Evolutionary conservation across 352 stramenopile species (phyloP).

Genomic region (Thraustochytrium striatum): DNA sequence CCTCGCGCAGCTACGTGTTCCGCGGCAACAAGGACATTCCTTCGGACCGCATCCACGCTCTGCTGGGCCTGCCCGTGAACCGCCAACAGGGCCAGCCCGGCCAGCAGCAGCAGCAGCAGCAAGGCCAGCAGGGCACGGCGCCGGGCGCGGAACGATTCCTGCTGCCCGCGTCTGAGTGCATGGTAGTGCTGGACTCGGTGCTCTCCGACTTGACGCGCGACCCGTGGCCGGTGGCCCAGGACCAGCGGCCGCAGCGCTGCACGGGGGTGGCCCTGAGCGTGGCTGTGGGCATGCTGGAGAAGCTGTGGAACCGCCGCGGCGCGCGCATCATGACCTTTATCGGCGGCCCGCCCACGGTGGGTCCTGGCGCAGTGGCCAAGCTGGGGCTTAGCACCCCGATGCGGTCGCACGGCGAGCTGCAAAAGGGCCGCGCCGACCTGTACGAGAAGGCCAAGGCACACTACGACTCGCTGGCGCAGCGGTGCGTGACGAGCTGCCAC

Average conservation of each 20-base stretch:
- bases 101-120: slow-evolving; percentile 56
- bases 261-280: slow-evolving; percentile 93
- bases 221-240: slow-evolving; percentile 92
- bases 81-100: slow-evolving; percentile 18
- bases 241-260: slow-evolving; percentile 89
- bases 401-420: slow-evolving; percentile 64
- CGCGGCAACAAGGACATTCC: slow-evolving; percentile 96
- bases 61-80: slow-evolving; percentile 77
- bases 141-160: slow-evolving; percentile 77
- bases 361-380: slow-evolving; percentile 89
- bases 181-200: slow-evolving; percentile 93
- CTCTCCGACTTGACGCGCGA: slow-evolving; percentile 95
- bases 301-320: slow-evolving; percentile 86
- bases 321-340: slow-evolving; percentile 98
- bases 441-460: slow-evolving; percentile 89
- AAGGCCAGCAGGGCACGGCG: slow-evolving; percentile 49
- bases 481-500: slow-evolving; percentile 83
- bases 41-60: slow-evolving; percentile 87
- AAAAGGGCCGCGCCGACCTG: slow-evolving; percentile 74
- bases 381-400: slow-evolving; percentile 95
- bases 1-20: slow-evolving; percentile 97
- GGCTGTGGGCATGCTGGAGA: slow-evolving; percentile 90
- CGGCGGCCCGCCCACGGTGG: slow-evolving; percentile 89
- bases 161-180: slow-evolving; percentile 90
- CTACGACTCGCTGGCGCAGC: slow-evolving; percentile 89